Evolutionary conservation across 2,329 filamentous ascomycete species (phyloP).

Genomic region (Cordyceps javanica): DNA sequence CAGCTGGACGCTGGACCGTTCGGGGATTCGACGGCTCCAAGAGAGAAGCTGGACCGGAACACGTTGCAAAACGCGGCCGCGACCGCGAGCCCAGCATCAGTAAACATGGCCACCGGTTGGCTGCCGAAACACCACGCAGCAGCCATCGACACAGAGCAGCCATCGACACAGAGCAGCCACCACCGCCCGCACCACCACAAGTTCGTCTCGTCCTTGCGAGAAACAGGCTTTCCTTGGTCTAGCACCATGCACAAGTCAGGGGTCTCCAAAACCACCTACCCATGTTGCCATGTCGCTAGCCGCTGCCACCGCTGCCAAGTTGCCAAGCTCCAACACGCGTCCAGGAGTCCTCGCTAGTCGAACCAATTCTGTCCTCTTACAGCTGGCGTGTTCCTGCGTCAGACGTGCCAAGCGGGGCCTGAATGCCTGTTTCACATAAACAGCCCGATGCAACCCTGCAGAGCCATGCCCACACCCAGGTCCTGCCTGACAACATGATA

Average conservation of each 20-base stretch:
- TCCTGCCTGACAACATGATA: no score
- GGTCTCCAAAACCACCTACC: background rate
- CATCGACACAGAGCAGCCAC: background rate
- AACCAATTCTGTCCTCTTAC: constrained; percentile 3
- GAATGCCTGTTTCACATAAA: constrained; percentile 9
- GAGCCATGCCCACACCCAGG: background rate
- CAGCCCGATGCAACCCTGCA: constrained; percentile 6
- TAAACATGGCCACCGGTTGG: no score
- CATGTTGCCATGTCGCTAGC: background rate
- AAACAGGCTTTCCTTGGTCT: background rate
- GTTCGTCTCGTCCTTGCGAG: background rate
- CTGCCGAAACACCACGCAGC: no score
- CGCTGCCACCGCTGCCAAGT: background rate
- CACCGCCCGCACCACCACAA: no score
- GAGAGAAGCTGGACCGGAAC: no score
- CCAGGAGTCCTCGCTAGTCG: background rate
- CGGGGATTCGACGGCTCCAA: background rate
- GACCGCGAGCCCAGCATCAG: no score
- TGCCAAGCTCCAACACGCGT: background rate
- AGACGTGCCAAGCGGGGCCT: constrained; percentile 9
- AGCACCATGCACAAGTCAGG: background rate
- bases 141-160: background rate
- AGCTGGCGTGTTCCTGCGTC: constrained; percentile 1
- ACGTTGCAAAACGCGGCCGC: background rate
- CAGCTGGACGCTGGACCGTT: no score